A percentile compares a stretch with the other conserved stretches of the same genome.
Conservation (phyloP, 257 asterid species). For the Leonotis leonurus region DNA sequence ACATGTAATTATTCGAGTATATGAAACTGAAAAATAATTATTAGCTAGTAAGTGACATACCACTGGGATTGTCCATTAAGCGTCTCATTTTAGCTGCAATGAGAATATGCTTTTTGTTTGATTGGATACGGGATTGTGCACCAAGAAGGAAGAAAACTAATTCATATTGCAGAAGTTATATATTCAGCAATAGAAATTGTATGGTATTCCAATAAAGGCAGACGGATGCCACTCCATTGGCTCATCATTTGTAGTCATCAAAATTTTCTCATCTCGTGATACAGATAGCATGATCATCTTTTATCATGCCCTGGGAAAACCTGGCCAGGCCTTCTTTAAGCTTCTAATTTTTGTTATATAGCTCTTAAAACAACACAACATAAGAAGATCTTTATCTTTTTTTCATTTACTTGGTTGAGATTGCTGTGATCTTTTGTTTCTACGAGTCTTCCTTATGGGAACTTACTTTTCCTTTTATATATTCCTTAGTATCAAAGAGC, state of each 20-base stretch:
- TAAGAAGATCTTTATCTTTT: neutral
- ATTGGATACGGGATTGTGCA: neutral
- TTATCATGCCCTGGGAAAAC: neutral
- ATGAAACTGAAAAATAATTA: neutral
- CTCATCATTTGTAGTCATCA: neutral
- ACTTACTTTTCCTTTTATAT: neutral
- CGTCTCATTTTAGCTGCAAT: too few relatives aligned
- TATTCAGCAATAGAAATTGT: neutral
- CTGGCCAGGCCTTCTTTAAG: constrained; percentile 3
- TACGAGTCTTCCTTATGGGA: neutral
- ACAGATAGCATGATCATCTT: neutral
- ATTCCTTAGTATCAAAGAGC: too few relatives aligned
- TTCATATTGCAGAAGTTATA: neutral
- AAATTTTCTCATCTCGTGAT: neutral
- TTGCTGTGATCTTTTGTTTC: neutral
- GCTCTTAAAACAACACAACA: neutral
- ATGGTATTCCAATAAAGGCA: neutral
- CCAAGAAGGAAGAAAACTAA: neutral
- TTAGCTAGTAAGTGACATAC: too few relatives aligned
- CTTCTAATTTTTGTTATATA: neutral
- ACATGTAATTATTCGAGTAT: neutral
- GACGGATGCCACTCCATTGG: neutral
- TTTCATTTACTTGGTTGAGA: neutral
- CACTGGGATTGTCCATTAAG: too few relatives aligned
- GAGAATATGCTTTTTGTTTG: neutral